Evolutionary conservation across 495 filamentous ascomycete genomes (phyloP).

Genomic region (Xylaria bambusicola): DNA sequence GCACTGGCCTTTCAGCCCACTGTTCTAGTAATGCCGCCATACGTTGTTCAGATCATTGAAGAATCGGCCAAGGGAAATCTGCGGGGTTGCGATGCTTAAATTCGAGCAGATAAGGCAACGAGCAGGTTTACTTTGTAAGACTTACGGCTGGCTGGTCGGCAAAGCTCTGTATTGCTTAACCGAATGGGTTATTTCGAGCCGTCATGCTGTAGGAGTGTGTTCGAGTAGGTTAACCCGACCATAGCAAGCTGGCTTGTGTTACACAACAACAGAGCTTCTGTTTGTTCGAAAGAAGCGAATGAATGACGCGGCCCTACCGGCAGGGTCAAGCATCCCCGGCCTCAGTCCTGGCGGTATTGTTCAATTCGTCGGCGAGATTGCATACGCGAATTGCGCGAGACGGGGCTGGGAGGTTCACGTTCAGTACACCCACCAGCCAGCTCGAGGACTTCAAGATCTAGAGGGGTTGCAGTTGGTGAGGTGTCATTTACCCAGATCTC

Average conservation of each 20-base stretch:
- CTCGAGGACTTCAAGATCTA: constrained; percentile 1
- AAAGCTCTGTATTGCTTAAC: background rate
- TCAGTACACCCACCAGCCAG: background rate
- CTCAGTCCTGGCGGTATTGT: too few relatives aligned
- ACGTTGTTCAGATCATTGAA: background rate
- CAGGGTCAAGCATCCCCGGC: constrained; percentile 11
- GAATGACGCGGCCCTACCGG: background rate
- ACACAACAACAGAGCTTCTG: background rate
- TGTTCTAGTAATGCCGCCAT: background rate
- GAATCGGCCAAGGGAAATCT: background rate
- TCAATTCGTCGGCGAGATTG: too few relatives aligned
- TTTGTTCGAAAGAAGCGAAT: background rate
- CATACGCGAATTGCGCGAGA: background rate
- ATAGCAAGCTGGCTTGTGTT: background rate
- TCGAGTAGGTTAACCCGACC: background rate
- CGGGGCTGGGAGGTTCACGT: background rate
- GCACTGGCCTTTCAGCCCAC: background rate
- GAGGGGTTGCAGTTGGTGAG: constrained; percentile 10
- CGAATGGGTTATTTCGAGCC: background rate
- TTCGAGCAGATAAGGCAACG: too few relatives aligned
- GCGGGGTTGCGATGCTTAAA: too few relatives aligned
- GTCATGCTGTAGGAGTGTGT: background rate
- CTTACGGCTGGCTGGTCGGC: background rate
- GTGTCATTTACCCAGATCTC: constrained; percentile 9
- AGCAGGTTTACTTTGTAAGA: background rate